Conservation (phyloP, 1,284 basidiomycete species). For the Irpex sp. region DNA sequence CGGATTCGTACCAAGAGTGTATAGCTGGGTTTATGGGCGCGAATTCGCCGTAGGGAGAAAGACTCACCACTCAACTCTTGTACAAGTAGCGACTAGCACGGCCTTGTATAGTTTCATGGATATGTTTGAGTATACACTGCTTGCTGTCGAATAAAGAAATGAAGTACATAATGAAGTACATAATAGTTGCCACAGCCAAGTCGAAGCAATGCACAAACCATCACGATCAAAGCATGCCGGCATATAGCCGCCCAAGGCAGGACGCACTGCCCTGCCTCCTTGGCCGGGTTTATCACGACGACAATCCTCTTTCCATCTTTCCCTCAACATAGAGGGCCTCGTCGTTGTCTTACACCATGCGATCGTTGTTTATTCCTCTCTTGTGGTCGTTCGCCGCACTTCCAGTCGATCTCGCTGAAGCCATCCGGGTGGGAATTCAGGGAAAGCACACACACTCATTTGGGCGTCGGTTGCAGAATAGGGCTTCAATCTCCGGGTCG, state of each 20-base stretch:
- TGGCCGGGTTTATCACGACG: not conserved
- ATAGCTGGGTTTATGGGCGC: not conserved
- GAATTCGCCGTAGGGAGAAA: not conserved
- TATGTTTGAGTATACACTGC: no score
- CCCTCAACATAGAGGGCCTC: conserved; percentile 1
- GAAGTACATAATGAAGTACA: no score
- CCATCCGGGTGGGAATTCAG: conserved; percentile 17
- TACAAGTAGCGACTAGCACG: no score
- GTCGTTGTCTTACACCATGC: conserved; percentile 13
- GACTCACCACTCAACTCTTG: not conserved
- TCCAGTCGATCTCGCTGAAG: conserved; percentile 17
- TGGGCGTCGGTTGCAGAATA: not conserved
- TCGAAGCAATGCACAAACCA: not conserved
- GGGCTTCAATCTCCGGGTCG: conserved; percentile 6
- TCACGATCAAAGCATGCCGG: not conserved
- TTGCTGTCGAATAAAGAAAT: no score
- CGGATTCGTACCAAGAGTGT: conserved; percentile 29
- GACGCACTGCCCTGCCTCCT: conserved; percentile 4
- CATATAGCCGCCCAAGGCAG: not conserved
- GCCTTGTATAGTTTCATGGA: no score
- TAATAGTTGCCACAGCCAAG: no score
- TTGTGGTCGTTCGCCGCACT: conserved; percentile 14
- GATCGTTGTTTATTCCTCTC: conserved; percentile 15
- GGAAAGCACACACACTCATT: conserved; percentile 6
- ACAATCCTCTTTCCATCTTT: not conserved